Base-by-base conservation (phyloP, 139 green algal species). In the Eudorina sp. region DNA sequence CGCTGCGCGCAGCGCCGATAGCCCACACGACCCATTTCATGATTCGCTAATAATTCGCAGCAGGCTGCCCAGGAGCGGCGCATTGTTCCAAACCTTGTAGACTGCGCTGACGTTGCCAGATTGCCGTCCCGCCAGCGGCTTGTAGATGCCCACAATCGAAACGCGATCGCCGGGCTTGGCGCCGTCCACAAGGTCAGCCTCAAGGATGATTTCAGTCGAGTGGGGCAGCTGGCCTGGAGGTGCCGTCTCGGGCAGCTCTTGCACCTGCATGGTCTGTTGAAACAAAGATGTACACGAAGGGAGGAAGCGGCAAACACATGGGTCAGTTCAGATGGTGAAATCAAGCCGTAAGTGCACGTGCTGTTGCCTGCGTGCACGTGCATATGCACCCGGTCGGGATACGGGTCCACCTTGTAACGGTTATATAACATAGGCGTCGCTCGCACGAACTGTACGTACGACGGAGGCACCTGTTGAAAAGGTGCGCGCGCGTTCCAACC, bases 181-280 rank as follows among this genome's bases (percentile, higher is more conserved):
- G 34, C 68, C 58, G 74, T 93, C 90, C 41, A 89, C 88, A 38
- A 91, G 73, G 78, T 93, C 90, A 16, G 38, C 88, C 74, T 92
- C 91, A 4, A 93, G 81, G 14, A 92, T n/a, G 1, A 93, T 53
- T 45, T 91, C 92, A 23, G 96, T 88, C 7, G 91, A 95, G 79
- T 97, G 91, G 2, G 98, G 98, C 88, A 99, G 93, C 95, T 99
- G 97, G 5, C 98, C 98, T 27, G 97, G 93, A 1, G 98, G 98
- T 4, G 98, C 94, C 2, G 96, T 98, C 93, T 99, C 98, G 19
- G 98, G 98, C 84, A 99, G 97, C 94, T 99, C 98, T 92, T 99
- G 98, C 14, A 99, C 91, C 36, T 84, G 72, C 46, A 88, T 51
- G 23, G 46, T 79, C 82, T 88, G 82, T 1, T 27, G 43, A 13